These are phyloP conservation scores for Xylariomycetidae sp. DNA, from an alignment of 2,329 filamentous ascomycete species.

Conservation along the genomic window DNA sequence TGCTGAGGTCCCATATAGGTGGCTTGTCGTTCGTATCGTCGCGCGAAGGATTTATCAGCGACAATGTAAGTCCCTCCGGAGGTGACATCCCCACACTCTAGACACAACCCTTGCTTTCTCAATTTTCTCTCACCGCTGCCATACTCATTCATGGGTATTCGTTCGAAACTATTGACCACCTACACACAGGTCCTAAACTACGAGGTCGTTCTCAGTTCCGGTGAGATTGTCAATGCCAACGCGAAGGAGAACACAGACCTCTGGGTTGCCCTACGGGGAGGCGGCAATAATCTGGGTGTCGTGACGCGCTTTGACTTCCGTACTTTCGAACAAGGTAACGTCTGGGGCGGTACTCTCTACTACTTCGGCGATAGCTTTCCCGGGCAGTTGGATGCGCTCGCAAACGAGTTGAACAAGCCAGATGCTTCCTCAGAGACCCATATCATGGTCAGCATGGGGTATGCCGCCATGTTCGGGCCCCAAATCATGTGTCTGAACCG, in stretches of 20 bases:
- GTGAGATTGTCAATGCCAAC: constrained; percentile 1
- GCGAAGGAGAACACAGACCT: constrained; percentile 2
- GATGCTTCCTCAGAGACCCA: constrained; percentile 15
- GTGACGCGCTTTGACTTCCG: constrained; percentile 4
- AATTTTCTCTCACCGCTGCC: no score
- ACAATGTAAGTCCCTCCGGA: constrained; percentile 5
- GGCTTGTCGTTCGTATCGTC: constrained; percentile 10
- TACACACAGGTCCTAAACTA: constrained; percentile 3
- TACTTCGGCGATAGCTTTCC: constrained; percentile 17
- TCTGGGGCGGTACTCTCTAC: constrained; percentile 17
- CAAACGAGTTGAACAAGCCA: constrained; percentile 12
- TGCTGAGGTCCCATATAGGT: constrained; percentile 2
- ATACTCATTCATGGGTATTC: no score
- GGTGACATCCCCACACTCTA: no score
- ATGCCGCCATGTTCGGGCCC: constrained; percentile 8
- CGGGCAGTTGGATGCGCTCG: constrained; percentile 15
- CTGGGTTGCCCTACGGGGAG: constrained; percentile 1
- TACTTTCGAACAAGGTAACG: constrained; percentile 6
- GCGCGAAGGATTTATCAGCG: constrained; percentile 8
- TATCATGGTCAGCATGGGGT: constrained; percentile 18
- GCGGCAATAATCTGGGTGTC: constrained; percentile 4
- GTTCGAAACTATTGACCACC: neutral
- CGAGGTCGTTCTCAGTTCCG: constrained; percentile 1
- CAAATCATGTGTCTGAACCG: constrained; percentile 3
- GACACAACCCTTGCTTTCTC: no score